Evolutionary conservation across 768 basidiomycete genomes (phyloP), one percentile per base, ranked within the genome.

Genomic region (Lactarius hengduanensis): DNA sequence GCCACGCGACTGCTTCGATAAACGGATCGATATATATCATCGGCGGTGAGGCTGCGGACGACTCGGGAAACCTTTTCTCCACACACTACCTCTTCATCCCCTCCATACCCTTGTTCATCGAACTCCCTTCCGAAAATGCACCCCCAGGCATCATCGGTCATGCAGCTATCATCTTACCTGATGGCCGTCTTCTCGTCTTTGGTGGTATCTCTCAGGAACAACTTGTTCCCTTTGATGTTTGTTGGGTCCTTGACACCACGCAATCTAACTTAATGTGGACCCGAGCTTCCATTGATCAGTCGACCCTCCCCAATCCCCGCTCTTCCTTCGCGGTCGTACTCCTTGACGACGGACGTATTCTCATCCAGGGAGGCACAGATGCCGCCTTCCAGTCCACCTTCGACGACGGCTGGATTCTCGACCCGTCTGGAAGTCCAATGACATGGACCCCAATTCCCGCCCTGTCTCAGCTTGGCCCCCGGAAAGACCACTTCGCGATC

Each of bases 41-140:
- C 56, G 94, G 94, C 3, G 94, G 94, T 9, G 83, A 90, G 76
- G 87, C 82, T 71, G 85, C 85, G n/a, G 94, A 96, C 74, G 91
- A 86, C 15, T 95, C 93, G 10, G 80, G 80, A 1, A 78, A 76
- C 58, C 83, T 79, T 0, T 87, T 90, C 72, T 78, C 82, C 6
- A 86, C 90, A 56, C 83, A 89, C 63, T 92, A 86, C 70, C 73
- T 82, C 26, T 93, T 91, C 76, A 73, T 83, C 70, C 81, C 86
- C 20, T 76, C 70, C 13, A 69, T 70, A 4, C 78, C 80, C 28
- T 75, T 80, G 7, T 95, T 94, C 75, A 78, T 79, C 1, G 73
- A 74, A 13, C 76, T 94, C 34, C 83, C 88, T 6, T 72, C 82
- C 3, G 77, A 80, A 8, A 80, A 79, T 70, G 85, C 81, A 3